Evolutionary conservation across 2,329 filamentous ascomycete species (phyloP).

Genomic region (Alternaria gansuensis): DNA sequence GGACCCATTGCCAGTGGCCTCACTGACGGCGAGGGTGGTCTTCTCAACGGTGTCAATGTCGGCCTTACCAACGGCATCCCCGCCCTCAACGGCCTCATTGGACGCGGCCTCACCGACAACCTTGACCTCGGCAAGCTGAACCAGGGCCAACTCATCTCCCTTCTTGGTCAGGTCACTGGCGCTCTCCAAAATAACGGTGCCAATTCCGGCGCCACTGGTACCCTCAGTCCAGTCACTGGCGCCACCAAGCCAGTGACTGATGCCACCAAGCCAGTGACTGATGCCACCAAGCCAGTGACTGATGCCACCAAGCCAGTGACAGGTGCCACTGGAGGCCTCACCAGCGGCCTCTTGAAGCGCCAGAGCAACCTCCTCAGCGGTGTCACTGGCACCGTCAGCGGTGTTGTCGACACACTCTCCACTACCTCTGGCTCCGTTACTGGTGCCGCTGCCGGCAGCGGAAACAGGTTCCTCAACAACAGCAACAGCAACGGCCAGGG

Average conservation of each 20-base stretch:
- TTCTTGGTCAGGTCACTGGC: conserved; percentile 1
- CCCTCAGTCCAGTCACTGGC: not conserved
- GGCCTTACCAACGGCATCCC: not conserved
- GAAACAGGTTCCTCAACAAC: conserved; percentile 14
- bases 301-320: conserved; percentile 1
- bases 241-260: not conserved
- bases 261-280: conserved; percentile 6
- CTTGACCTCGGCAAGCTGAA: conserved; percentile 1
- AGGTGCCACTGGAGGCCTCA: not conserved
- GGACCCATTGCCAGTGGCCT: conserved; percentile 1
- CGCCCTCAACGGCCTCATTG: not conserved
- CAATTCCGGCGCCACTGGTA: not conserved
- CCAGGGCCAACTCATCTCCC: not conserved
- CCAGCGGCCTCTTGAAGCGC: not conserved
- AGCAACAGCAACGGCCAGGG: conserved; percentile 20
- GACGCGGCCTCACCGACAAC: not conserved
- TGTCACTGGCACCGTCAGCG: not conserved
- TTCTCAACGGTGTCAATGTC: not conserved
- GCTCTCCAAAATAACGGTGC: not conserved
- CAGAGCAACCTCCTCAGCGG: not conserved
- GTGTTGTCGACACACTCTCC: not conserved
- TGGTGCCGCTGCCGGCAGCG: conserved; percentile 14
- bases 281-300: not conserved
- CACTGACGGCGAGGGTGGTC: not conserved
- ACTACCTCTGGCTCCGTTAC: conserved; percentile 24